Evolutionary conservation across 352 stramenopile species (phyloP), one percentile per base, ranked within the genome.

Genomic region (Phytophthora quininea): DNA sequence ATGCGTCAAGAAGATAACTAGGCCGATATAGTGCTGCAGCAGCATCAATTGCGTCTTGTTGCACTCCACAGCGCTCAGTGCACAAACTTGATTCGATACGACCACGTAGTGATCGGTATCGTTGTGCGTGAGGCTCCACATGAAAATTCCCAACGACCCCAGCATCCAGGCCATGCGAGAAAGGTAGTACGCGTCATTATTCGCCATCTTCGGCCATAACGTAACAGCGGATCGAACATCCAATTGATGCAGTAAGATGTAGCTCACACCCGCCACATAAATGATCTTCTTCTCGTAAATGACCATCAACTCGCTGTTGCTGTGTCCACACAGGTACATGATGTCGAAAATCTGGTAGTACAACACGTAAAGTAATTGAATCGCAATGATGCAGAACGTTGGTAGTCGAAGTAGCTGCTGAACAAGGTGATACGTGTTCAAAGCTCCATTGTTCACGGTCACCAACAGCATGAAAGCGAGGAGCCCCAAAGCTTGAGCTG

Each of bases 291-390:
- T 76, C 42, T 59, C 29, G 49, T 73, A 73, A 15, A 76, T 69
- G 19, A 40, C 12, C 31, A 19, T n/a, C 19, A 62, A 54, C 30
- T 62, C 55, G 12, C 38, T 54, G 50, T 76, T 73, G n/a, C 4
- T 68, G 29, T 56, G 56, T 3, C 54, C 62, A 27, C 43, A 60
- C 0, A 75, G 12, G 37, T 73, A 80, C n/a, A 62, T 65, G 19
- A 77, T 76, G 54, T 66, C 65, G 53, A 78, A 77, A 40, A 80
- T 76, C 56, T 80, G 73, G 56, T 73, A 80, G 69, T 80, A 80
- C 42, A 77, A 40, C 54, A 80, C 69, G 59, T 80, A 80, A 15
- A 80, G 38, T 19, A 80, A 40, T 40, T 80, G 62, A 9, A 77
- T 54, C 15, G 69, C 71, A 19, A 80, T 77, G 62, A 80, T 76